Evolutionary conservation across 1,284 basidiomycete species (phyloP).

Genomic region (Spongispora temasekensis): DNA sequence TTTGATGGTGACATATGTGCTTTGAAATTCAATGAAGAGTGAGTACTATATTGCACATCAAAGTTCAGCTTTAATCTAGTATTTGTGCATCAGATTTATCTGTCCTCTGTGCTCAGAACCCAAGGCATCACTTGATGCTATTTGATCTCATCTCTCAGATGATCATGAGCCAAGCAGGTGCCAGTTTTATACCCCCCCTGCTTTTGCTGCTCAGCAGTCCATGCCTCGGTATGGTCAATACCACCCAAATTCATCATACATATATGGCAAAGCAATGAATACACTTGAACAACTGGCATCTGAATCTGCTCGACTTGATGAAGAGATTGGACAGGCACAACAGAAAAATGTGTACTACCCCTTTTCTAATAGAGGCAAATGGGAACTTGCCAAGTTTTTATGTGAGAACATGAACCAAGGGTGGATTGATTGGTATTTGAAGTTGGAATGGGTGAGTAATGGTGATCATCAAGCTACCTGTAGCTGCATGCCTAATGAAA

Average conservation of each 20-base stretch:
- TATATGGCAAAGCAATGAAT: constrained; percentile 4
- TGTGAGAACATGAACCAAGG: background rate
- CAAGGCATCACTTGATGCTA: background rate
- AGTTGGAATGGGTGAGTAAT: background rate
- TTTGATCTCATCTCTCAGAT: constrained; percentile 4
- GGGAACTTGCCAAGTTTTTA: background rate
- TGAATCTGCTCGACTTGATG: background rate
- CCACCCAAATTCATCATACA: too few species aligned
- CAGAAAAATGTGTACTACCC: background rate
- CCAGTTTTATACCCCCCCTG: background rate
- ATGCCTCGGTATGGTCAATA: background rate
- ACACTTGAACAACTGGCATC: constrained; percentile 6
- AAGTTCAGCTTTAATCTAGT: too few species aligned
- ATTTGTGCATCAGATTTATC: constrained; percentile 3
- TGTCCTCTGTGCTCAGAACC: too few species aligned
- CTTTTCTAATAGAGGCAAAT: background rate
- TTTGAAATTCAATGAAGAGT: background rate
- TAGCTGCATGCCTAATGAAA: too few species aligned
- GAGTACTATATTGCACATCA: background rate
- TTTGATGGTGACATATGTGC: background rate
- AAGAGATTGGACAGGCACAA: background rate
- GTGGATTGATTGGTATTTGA: background rate
- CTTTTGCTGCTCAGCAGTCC: background rate
- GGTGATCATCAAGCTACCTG: background rate
- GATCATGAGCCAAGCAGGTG: background rate